These are phyloP conservation scores for Xylariaceae sp. DNA, from an alignment of 2,329 filamentous ascomycete genomes.

Conservation along the genomic window DNA sequence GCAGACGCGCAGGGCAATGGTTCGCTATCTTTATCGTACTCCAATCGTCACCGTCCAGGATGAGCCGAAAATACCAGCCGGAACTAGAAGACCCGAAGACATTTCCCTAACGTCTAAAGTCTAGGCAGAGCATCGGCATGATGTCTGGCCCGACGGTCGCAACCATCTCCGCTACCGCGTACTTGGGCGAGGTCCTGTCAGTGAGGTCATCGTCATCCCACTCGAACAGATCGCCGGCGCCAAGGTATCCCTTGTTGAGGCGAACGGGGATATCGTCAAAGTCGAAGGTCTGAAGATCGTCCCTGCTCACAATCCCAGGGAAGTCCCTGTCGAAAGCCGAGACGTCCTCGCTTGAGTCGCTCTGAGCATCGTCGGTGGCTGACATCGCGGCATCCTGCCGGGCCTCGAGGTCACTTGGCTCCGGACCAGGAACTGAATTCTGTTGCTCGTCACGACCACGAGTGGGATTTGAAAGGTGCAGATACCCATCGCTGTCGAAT, in stretches of 20 bases:
- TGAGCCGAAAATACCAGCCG: too few relatives aligned
- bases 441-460: conserved; percentile 7
- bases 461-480: conserved; percentile 30
- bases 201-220: conserved; percentile 54
- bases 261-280: conserved; percentile 56
- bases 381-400: neutral
- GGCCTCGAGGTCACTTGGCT: neutral
- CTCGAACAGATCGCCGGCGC: conserved; percentile 35
- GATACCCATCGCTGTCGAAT: conserved; percentile 54
- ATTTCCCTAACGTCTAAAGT: too few relatives aligned
- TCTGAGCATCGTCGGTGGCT: conserved; percentile 7
- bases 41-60: too few relatives aligned
- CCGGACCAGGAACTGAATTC: neutral
- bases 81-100: too few relatives aligned
- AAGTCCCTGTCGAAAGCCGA: conserved; percentile 57
- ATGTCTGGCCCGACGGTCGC: conserved; percentile 61
- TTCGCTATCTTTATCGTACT: too few relatives aligned
- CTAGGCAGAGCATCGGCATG: conserved; percentile 52
- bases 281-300: conserved; percentile 50
- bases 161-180: conserved; percentile 61
- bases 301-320: conserved; percentile 59
- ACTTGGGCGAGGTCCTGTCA: conserved; percentile 51
- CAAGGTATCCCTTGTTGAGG: conserved; percentile 29
- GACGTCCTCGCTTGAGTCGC: conserved; percentile 12
- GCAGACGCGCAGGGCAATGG: too few relatives aligned